Evolutionary conservation across 345 rosid species (phyloP).

Genomic region (Acer saccharum): DNA sequence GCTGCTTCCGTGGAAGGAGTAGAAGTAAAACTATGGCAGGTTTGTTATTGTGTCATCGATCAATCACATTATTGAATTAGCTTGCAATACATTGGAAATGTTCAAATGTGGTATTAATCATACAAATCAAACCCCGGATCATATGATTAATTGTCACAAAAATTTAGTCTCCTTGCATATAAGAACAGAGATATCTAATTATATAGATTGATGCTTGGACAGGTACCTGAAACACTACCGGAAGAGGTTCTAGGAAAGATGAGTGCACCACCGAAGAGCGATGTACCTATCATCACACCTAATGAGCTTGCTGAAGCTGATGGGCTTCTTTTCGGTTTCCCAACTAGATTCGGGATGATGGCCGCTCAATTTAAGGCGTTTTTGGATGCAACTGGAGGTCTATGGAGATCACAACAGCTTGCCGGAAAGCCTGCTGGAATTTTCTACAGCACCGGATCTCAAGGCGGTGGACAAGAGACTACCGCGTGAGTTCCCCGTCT

Average conservation of each 20-base stretch:
- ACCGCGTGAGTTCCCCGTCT: slow-evolving; percentile 50
- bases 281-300: slow-evolving; percentile 55
- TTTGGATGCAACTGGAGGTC: slow-evolving; percentile 68
- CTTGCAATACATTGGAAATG: neutral
- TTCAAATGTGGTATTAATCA: neutral
- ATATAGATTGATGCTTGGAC: neutral
- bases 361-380: slow-evolving; percentile 76
- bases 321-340: slow-evolving; percentile 67
- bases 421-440: slow-evolving; percentile 82
- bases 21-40: slow-evolving; percentile 75
- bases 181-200: neutral
- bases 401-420: slow-evolving; percentile 64
- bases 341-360: slow-evolving; percentile 83
- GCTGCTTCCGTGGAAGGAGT: slow-evolving; percentile 71
- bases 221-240: slow-evolving; percentile 67
- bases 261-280: slow-evolving; percentile 69
- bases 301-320: slow-evolving; percentile 63
- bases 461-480: slow-evolving; percentile 85
- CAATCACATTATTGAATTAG: neutral
- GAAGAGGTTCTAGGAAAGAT: slow-evolving; percentile 69
- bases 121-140: neutral
- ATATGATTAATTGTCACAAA: too few species aligned
- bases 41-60: slow-evolving; percentile 13
- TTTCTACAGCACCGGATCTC: slow-evolving; percentile 75
- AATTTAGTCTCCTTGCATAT: neutral